Evolutionary conservation across 2,329 filamentous ascomycete species (phyloP), one percentile per base, ranked within the genome.

Genomic region (Trichoderma sp.): DNA sequence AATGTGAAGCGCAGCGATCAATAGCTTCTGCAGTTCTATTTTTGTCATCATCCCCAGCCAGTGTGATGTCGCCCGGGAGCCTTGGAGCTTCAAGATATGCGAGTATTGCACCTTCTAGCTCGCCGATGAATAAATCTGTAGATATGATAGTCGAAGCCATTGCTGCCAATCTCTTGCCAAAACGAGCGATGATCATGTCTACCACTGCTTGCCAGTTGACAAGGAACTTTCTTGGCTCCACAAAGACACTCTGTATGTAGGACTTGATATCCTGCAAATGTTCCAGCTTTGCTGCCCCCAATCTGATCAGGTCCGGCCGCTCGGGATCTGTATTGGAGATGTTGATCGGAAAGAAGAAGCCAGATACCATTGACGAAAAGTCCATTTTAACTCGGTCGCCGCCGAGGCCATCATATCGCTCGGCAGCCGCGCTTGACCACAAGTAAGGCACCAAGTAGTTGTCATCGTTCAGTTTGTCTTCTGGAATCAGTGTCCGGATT

Each of bases 181-280:
- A 92, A 1, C 90, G 84, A 5, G 81, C 75, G 4, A 92, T 81
- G 4, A 93, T 80, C 81, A 90, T 83, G 72, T 94, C 91, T 0
- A 84, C 82, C 1, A 90, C 80, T 3, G 71, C 73, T 74, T 93
- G 91, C 91, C 91, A 93, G 72, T 92, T 80, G 29, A 86, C 74
- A 19, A 73, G 70, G 27, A 70, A 72, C 58, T 70, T 73, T 32
- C 72, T 29, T 13, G 77, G 76, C 12, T 77, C 71, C 34, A 77
- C 70, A 1, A 84, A 77, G 54, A 87, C 76, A 0, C 74, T 67
- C 3, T 77, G 77, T 1, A 90, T 74, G 22, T 87, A 83, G 0
- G 73, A 69, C 52, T 81, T 78, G 59, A 84, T 76, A 7, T 72
- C 74, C 22, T 65, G 70, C n/a, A 81, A 70, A 58, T 81, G 76